phyloP scores from a whole-genome alignment of 2,329 filamentous ascomycete species.

The Dactylellina haptotyla region DNA sequence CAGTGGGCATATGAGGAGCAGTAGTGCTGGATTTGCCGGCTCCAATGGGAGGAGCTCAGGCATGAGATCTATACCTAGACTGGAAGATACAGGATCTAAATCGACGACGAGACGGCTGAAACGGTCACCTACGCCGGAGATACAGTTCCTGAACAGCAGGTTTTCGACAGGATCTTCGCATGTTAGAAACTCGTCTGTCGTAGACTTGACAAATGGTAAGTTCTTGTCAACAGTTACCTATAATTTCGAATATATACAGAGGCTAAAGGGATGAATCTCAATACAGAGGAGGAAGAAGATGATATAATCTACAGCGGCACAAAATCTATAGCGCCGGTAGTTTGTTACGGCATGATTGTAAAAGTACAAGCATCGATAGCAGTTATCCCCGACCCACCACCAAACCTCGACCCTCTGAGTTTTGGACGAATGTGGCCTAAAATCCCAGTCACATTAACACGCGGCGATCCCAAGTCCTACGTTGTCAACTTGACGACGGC shows the following conservation, averaged over 20 bases:
- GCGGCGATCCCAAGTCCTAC: slow-evolving; percentile 35
- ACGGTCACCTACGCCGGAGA: slow-evolving; percentile 46
- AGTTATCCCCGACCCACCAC: slow-evolving; percentile 43
- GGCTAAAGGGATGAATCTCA: neutral
- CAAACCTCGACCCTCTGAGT: slow-evolving; percentile 40
- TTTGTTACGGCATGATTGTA: slow-evolving; percentile 50
- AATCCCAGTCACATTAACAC: slow-evolving; percentile 34
- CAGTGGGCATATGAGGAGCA: neutral
- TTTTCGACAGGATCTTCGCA: slow-evolving; percentile 37
- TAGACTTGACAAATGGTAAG: slow-evolving; percentile 49
- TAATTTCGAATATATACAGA: neutral
- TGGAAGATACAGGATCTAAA: slow-evolving; percentile 30
- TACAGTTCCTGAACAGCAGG: slow-evolving; percentile 47
- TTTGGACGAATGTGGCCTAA: slow-evolving; percentile 53
- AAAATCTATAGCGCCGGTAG: slow-evolving; percentile 39
- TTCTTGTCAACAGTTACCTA: neutral
- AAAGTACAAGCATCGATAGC: slow-evolving; percentile 48
- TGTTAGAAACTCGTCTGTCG: slow-evolving; percentile 28
- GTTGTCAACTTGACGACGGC: slow-evolving; percentile 49
- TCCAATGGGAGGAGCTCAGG: slow-evolving; percentile 34
- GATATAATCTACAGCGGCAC: slow-evolving; percentile 50
- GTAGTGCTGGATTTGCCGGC: slow-evolving; percentile 12
- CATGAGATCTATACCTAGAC: slow-evolving; percentile 16
- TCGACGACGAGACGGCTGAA: slow-evolving; percentile 16
- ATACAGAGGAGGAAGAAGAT: slow-evolving; percentile 45